A percentile compares a stretch with the other conserved stretches of the same genome.
These are phyloP conservation scores for Papiliotrema fonsecae DNA, from an alignment of 1,284 basidiomycete genomes.

Conservation along the genomic window DNA sequence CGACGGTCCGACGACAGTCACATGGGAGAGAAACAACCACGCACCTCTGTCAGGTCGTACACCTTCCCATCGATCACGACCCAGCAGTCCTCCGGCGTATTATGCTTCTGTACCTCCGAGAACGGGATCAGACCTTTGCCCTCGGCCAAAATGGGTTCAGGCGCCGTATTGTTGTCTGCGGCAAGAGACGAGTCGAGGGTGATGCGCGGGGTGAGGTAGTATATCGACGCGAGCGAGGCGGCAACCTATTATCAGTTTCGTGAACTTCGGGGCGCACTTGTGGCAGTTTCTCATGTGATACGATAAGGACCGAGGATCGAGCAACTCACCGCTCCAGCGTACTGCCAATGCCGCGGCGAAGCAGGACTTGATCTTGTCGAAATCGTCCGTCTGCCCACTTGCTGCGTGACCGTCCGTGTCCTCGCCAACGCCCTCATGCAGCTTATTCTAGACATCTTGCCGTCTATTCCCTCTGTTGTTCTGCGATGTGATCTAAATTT, in stretches of 20 bases:
- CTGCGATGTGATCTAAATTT: too few relatives aligned
- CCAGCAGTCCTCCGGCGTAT: slow-evolving; percentile 40
- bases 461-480: too few relatives aligned
- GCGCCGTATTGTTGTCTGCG: slow-evolving; percentile 18
- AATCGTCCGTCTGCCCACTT: too few relatives aligned
- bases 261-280: background rate
- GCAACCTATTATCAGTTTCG: background rate
- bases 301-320: background rate
- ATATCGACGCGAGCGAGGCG: slow-evolving; percentile 8
- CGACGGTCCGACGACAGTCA: background rate
- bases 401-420: too few relatives aligned
- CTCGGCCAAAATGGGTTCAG: slow-evolving; percentile 13
- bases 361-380: background rate
- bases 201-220: slow-evolving; percentile 7
- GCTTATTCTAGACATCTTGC: background rate
- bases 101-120: slow-evolving; percentile 42
- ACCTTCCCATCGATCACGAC: slow-evolving; percentile 44
- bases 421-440: too few relatives aligned
- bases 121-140: slow-evolving; percentile 30
- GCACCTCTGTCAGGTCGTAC: slow-evolving; percentile 45
- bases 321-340: slow-evolving; percentile 4
- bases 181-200: slow-evolving; percentile 10
- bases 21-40: slow-evolving; percentile 3
- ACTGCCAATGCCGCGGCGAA: background rate
- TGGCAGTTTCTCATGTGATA: background rate